Evolutionary conservation across 306 rosid genomes (phyloP).

Genomic region (Malus asiatica): DNA sequence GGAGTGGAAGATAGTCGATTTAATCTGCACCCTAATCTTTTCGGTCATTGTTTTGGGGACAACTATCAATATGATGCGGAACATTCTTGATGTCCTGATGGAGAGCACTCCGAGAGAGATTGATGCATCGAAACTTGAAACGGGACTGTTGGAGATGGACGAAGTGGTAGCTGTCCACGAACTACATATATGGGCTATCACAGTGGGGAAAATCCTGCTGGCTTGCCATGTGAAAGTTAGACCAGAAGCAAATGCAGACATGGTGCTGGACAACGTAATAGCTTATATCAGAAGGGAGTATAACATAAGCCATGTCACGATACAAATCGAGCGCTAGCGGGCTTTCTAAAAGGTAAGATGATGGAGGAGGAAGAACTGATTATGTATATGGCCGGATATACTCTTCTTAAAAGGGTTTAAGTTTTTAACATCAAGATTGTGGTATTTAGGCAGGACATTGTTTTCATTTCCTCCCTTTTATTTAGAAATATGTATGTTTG

Average conservation of each 20-base stretch:
- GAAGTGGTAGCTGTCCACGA: slow-evolving; percentile 77
- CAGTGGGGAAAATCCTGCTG: slow-evolving; percentile 61
- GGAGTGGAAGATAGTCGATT: slow-evolving; percentile 57
- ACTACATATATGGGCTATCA: slow-evolving; percentile 77
- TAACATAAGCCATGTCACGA: slow-evolving; percentile 71
- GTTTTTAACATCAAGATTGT: slow-evolving; percentile 2
- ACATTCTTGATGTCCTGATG: slow-evolving; percentile 69
- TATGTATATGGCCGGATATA: slow-evolving; percentile 1
- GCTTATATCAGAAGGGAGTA: slow-evolving; percentile 62
- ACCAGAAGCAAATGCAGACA: slow-evolving; percentile 73
- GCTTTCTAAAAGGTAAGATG: slow-evolving; percentile 1
- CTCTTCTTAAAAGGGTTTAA: slow-evolving; percentile 6
- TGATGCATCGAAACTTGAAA: slow-evolving; percentile 58
- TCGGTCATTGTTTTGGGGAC: slow-evolving; percentile 63
- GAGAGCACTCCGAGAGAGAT: slow-evolving; percentile 77
- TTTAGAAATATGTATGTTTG: background rate
- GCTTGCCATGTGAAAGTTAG: slow-evolving; percentile 75
- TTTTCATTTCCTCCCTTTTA: background rate
- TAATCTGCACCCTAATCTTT: slow-evolving; percentile 61
- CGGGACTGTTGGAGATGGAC: slow-evolving; percentile 55
- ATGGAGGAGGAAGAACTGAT: slow-evolving; percentile 2
- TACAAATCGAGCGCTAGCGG: slow-evolving; percentile 62
- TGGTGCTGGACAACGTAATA: slow-evolving; percentile 57
- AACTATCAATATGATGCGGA: slow-evolving; percentile 58
- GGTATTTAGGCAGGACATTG: slow-evolving; percentile 3